A percentile compares a stretch with the other conserved stretches of the same genome.
Evolutionary conservation across 495 filamentous ascomycete species (phyloP).

Genomic region (Filosporella fistucella): DNA sequence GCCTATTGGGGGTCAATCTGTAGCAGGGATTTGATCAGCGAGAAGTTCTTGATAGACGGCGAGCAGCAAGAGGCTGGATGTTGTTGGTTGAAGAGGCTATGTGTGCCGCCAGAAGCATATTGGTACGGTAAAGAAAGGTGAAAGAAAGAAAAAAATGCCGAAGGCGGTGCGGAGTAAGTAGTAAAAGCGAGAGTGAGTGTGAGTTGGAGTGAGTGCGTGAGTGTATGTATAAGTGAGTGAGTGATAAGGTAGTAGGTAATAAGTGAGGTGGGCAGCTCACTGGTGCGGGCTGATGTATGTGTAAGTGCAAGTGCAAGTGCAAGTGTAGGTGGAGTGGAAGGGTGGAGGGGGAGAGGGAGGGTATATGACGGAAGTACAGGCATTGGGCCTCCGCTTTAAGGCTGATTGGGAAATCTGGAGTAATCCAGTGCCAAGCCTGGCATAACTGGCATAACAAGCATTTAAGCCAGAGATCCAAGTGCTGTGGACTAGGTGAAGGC

Average conservation of each 20-base stretch:
- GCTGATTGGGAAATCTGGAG: constrained; percentile 28
- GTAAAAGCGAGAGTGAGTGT: no score
- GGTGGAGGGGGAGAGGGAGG: no score
- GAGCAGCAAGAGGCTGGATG: no score
- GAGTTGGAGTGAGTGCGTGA: no score
- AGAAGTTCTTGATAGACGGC: constrained; percentile 11
- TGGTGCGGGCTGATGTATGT: constrained; percentile 16
- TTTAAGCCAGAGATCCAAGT: constrained; percentile 15
- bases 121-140: constrained; percentile 22
- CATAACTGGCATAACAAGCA: constrained; percentile 13
- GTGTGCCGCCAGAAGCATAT: constrained; percentile 11
- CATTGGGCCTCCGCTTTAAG: constrained; percentile 25
- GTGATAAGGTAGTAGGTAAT: constrained; percentile 6
- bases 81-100: constrained; percentile 17
- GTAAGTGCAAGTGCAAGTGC: no score
- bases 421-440: constrained; percentile 19
- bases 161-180: no score
- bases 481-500: no score
- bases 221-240: constrained; percentile 8
- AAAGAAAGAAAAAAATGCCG: constrained; percentile 18
- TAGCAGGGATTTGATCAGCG: constrained; percentile 21
- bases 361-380: constrained; percentile 18
- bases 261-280: constrained; percentile 12
- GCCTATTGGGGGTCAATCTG: constrained; percentile 15
- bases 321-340: no score